phyloP scores from a whole-genome alignment of 306 rosid species.

The Sesbania bispinosa region DNA sequence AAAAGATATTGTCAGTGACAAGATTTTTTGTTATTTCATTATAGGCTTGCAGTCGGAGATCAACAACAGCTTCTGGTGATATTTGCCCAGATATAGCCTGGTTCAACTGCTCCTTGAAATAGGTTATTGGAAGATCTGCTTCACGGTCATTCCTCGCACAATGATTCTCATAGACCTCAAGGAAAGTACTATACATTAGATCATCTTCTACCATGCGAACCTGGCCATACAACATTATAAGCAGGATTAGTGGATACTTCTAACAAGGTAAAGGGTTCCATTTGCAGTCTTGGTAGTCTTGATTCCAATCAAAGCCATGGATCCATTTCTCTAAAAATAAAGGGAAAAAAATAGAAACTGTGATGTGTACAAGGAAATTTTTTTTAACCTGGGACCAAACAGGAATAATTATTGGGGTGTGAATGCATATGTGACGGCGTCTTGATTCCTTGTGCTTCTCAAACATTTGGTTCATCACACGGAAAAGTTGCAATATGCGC shows the following conservation, averaged over 20 bases:
- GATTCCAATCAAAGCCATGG: neutral
- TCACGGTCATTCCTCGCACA: slow-evolving; percentile 94
- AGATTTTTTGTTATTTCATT: slow-evolving; percentile 64
- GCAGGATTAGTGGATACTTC: slow-evolving; percentile 19
- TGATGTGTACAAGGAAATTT: neutral
- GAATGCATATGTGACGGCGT: slow-evolving; percentile 92
- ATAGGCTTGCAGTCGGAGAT: slow-evolving; percentile 91
- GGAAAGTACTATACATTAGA: slow-evolving; percentile 97
- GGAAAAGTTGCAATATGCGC: slow-evolving; percentile 97
- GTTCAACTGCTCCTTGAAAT: slow-evolving; percentile 93
- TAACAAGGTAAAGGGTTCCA: neutral
- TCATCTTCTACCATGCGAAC: slow-evolving; percentile 99
- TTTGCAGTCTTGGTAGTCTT: neutral
- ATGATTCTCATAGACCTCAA: slow-evolving; percentile 98
- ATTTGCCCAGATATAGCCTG: slow-evolving; percentile 94
- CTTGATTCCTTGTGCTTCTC: slow-evolving; percentile 99
- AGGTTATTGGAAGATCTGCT: slow-evolving; percentile 95
- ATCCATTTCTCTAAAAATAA: neutral
- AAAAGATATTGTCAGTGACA: slow-evolving; percentile 87
- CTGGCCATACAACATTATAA: slow-evolving; percentile 41
- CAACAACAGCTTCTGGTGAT: slow-evolving; percentile 83
- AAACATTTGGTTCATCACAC: slow-evolving; percentile 99
- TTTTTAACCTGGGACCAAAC: slow-evolving; percentile 96
- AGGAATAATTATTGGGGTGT: slow-evolving; percentile 96
- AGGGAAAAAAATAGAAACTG: slow-evolving; percentile 9